Evolutionary conservation across 768 basidiomycete genomes (phyloP).

Genomic region (Daedalea quercina): DNA sequence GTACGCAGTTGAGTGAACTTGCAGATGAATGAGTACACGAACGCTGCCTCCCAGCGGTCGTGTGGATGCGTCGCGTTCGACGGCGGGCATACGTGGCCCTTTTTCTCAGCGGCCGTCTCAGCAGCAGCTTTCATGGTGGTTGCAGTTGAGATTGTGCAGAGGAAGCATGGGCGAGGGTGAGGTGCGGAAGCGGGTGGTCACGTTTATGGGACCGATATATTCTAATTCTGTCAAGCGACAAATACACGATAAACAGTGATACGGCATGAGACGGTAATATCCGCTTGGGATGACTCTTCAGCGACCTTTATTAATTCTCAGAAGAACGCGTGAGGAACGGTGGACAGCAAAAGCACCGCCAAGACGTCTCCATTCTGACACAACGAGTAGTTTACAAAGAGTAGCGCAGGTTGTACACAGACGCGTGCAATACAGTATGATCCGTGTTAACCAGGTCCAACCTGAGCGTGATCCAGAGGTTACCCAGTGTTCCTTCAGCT

Average conservation of each 20-base stretch:
- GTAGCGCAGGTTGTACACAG: neutral
- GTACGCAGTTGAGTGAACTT: conserved; percentile 71
- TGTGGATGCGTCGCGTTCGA: conserved; percentile 66
- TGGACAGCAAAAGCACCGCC: too few relatives aligned
- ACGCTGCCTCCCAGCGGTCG: conserved; percentile 83
- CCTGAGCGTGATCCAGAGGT: conserved; percentile 35
- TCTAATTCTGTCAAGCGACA: conserved; percentile 24
- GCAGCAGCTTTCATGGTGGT: conserved; percentile 29
- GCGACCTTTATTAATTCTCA: neutral
- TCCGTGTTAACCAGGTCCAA: conserved; percentile 73
- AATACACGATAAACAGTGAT: conserved; percentile 22
- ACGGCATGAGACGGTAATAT: neutral
- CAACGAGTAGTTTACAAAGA: neutral
- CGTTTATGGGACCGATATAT: conserved; percentile 25
- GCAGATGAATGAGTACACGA: conserved; percentile 81
- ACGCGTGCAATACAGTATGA: neutral
- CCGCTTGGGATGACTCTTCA: neutral
- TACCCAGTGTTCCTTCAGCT: neutral
- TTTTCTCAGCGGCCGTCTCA: conserved; percentile 34
- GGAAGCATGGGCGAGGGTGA: conserved; percentile 20
- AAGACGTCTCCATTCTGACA: neutral
- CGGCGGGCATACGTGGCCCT: conserved; percentile 46
- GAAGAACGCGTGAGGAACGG: neutral
- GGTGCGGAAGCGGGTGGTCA: conserved; percentile 16
- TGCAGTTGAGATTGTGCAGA: conserved; percentile 6